Evolutionary conservation across 805 yeast genomes (phyloP), one percentile per base, ranked within the genome.

Genomic region (Cyberlindnera xishuangbannaensis): DNA sequence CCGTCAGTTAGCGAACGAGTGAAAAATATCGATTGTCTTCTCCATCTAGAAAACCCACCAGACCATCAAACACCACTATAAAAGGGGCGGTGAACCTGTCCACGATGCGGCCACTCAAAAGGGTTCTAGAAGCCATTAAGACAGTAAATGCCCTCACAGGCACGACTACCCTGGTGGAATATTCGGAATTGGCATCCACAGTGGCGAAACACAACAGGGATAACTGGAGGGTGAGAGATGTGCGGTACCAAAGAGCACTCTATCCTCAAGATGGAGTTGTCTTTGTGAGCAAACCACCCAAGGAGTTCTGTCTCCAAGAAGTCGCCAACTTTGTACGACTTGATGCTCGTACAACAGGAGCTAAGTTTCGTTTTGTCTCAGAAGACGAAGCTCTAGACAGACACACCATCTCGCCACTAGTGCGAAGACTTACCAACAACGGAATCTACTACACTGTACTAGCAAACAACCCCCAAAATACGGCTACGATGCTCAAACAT

Each of bases 371-470:
- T 12, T 28, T 46, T 16, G 18, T 44, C 11, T 34, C 46, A 0
- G 30, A 43, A 15, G 39, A 44, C 18, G 11, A 18, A 3, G 12
- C 16, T 13, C 15, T 45, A 23, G 40, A 29, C 7, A 21, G 25
- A 6, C 15, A 33, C 2, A 31, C 36, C 5, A 40, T 40, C 6
- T 20, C 45, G 9, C 48, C 51, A 5, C 12, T 32, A 16, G 13
- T 44, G 6, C 27, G 46, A 30, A 25, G 45, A 15, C 30, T 49
- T 8, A 20, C 47, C 34, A 49, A 45, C 40, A 49, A 49, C 23
- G 46, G 45, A 0, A 2, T 46, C 3, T 30, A 31, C 26, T 46
- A 39, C 28, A 40, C 45, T 5, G 44, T 47, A 3, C 37, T 35
- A 12, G 36, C 36, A 28, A 47, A 49, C 30, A 34, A 41, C 3